Conservation (phyloP, 768 basidiomycete genomes). For the Tricholomella constricta region DNA sequence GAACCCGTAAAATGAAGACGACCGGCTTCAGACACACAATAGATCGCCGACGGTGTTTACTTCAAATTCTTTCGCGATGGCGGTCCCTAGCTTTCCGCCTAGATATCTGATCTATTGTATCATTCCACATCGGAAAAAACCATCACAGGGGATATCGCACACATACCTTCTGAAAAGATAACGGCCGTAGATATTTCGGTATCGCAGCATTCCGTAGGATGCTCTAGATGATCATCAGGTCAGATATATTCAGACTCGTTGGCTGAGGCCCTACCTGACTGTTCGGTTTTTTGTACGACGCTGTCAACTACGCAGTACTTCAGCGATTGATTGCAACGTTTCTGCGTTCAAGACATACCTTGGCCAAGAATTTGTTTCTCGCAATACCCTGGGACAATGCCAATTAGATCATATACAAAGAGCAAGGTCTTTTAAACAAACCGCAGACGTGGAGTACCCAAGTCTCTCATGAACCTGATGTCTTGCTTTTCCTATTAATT, state of each 20-base stretch:
- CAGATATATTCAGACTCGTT: not conserved
- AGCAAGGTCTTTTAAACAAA: constrained; percentile 36
- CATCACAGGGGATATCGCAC: too few species aligned
- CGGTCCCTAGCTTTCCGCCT: constrained; percentile 91
- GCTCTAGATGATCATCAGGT: constrained; percentile 48
- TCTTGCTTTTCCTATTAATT: constrained; percentile 78
- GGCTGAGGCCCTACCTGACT: constrained; percentile 69
- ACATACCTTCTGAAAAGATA: constrained; percentile 84
- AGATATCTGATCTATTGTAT: constrained; percentile 94
- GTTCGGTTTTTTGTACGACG: constrained; percentile 91
- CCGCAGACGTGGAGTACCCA: constrained; percentile 94
- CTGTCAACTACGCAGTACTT: constrained; percentile 59
- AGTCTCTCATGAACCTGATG: constrained; percentile 66
- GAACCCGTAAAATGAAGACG: not conserved
- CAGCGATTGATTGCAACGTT: constrained; percentile 2
- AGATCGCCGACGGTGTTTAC: constrained; percentile 90
- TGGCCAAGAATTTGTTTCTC: constrained; percentile 93
- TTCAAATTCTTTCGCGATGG: constrained; percentile 85
- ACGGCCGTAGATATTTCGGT: constrained; percentile 77
- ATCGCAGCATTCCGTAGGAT: constrained; percentile 84
- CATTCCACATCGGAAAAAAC: too few species aligned
- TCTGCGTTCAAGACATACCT: constrained; percentile 49
- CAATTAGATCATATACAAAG: not conserved
- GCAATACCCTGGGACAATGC: constrained; percentile 68
- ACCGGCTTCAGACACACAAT: constrained; percentile 56